Base-by-base conservation (phyloP, 768 basidiomycete species). In the Mycena latifolia region DNA sequence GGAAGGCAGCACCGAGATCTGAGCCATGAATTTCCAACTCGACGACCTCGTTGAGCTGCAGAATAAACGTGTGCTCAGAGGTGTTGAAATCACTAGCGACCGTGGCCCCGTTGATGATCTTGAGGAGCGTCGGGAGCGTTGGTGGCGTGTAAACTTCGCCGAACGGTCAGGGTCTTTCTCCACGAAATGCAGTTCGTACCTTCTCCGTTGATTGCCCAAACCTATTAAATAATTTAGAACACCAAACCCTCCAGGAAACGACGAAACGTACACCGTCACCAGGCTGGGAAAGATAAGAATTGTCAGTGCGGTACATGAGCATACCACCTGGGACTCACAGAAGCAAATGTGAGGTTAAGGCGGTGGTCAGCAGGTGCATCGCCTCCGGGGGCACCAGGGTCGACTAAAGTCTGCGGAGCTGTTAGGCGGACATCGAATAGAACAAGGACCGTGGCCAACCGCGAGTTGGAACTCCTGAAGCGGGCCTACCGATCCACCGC, bases 31-130 rank as follows among this genome's bases (percentile, higher is more conserved):
- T 72, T 15, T 31, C 45, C 17, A 75, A 57, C 41, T 75, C 74
- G 24, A 85, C 75, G 28, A 77, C 73, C 51, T 78, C 71, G 66
- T 83, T 79, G 15, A 53, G 39, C 0, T 81, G 79, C 15, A 85
- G 66, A 25, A 78, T 63, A 61, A 81, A 84, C 3, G 83, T 79
- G 53, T 82, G 75, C 50, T 81, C 81, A 5, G 76, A 72, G 3
- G 69, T 48, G 22, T 74, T 73, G 61, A 82, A 75, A 46, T 79
- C 76, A 0, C 71, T 64, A 0, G 76, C 63, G 9, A 15, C 50
- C 20, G 62, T 67, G 3, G 76, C 77, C 24, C 82, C 81, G 43
- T 77, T 75, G 11, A 83, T 62, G 59, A 81, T 76, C 47, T 79
- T 75, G 22, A 74, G 55, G 5, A 74, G 69, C 24, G 77, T 75